These are phyloP conservation scores for Acanthochlamys bracteata DNA, from an alignment of 106 monocot species.

Conservation along the genomic window DNA sequence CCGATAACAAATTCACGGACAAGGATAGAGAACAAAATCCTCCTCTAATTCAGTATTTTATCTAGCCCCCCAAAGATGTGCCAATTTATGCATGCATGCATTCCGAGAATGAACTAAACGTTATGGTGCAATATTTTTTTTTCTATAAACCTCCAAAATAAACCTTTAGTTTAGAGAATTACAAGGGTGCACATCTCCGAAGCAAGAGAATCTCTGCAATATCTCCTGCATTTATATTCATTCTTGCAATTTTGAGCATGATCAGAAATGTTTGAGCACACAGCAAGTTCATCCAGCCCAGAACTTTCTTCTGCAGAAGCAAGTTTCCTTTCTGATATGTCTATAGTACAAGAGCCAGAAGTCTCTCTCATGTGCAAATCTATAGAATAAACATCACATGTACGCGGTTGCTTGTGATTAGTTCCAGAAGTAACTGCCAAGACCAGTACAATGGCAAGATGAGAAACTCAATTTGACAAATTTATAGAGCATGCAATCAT, in stretches of 20 bases:
- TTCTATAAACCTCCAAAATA: no score
- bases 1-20: no score
- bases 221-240: slow-evolving; percentile 13
- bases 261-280: slow-evolving; percentile 14
- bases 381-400: slow-evolving; percentile 4
- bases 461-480: neutral
- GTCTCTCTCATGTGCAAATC: slow-evolving; percentile 24
- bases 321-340: slow-evolving; percentile 19
- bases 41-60: no score
- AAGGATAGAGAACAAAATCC: no score
- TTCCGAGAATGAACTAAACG: no score
- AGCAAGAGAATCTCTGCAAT: slow-evolving; percentile 4
- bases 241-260: slow-evolving; percentile 7
- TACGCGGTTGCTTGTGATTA: slow-evolving; percentile 11
- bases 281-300: slow-evolving; percentile 21
- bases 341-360: slow-evolving; percentile 15
- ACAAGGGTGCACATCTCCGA: slow-evolving; percentile 12
- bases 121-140: no score
- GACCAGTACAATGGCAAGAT: neutral
- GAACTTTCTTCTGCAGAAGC: slow-evolving; percentile 17
- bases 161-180: neutral
- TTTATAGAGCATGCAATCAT: neutral
- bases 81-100: neutral
- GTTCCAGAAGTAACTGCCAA: slow-evolving; percentile 21
- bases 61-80: no score